phyloP scores from a whole-genome alignment of 768 basidiomycete species.

The Mycena polygramma region DNA sequence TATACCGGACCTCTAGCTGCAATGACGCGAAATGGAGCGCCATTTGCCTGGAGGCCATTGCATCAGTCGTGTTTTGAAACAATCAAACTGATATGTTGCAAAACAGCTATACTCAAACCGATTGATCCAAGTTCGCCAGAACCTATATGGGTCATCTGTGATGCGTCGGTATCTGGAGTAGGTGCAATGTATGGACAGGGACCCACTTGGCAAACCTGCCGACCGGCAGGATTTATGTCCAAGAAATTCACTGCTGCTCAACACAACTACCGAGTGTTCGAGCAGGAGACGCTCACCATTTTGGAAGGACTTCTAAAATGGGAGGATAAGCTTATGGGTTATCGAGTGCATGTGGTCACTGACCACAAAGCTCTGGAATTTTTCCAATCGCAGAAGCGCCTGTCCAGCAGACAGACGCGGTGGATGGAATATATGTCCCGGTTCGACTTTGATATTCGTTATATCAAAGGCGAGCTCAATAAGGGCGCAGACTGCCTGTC shows the following conservation, averaged over 20 bases:
- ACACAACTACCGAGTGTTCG: constrained; percentile 5
- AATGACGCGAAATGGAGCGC: too few species aligned
- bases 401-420: constrained; percentile 40
- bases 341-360: constrained; percentile 40
- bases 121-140: neutral
- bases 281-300: constrained; percentile 35
- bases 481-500: constrained; percentile 47
- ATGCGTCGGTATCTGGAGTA: neutral
- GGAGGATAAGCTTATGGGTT: constrained; percentile 49
- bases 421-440: constrained; percentile 50
- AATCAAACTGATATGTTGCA: constrained; percentile 38
- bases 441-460: constrained; percentile 44
- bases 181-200: too few species aligned
- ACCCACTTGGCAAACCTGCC: too few species aligned
- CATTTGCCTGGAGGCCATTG: too few species aligned
- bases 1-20: too few species aligned
- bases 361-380: constrained; percentile 43
- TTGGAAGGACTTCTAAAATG: constrained; percentile 46
- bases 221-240: too few species aligned
- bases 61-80: too few species aligned
- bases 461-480: constrained; percentile 35
- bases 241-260: too few species aligned
- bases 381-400: constrained; percentile 15
- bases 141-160: too few species aligned
- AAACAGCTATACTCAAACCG: constrained; percentile 36